Evolutionary conservation across 2,329 filamentous ascomycete genomes (phyloP).

Genomic region (Exophiala mesophila): DNA sequence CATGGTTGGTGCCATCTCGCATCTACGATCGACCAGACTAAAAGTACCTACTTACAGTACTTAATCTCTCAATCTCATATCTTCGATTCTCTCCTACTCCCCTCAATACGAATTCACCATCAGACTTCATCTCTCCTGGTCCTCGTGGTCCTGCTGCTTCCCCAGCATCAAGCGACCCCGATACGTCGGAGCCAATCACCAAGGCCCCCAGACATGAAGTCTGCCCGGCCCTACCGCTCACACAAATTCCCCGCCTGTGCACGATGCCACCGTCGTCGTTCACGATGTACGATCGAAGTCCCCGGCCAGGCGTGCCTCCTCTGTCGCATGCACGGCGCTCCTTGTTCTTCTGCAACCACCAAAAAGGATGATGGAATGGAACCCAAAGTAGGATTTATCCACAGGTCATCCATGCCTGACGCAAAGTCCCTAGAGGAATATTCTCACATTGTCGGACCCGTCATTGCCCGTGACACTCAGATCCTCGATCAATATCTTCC

Average conservation of each 20-base stretch:
- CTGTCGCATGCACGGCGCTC: conserved; percentile 54
- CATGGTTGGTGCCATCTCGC: too few species aligned
- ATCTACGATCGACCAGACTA: too few species aligned
- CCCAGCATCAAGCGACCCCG: too few species aligned
- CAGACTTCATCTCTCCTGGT: neutral
- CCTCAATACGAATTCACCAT: too few species aligned
- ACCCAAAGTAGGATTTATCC: conserved; percentile 23
- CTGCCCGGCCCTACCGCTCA: conserved; percentile 54
- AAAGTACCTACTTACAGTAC: too few species aligned
- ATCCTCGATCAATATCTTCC: conserved; percentile 57
- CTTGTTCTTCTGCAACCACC: conserved; percentile 52
- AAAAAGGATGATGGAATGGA: conserved; percentile 23
- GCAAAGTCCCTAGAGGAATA: conserved; percentile 16
- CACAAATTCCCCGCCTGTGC: conserved; percentile 59
- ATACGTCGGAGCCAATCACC: neutral
- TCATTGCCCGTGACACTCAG: conserved; percentile 56
- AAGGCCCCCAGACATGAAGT: conserved; percentile 10
- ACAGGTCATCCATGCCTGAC: conserved; percentile 21
- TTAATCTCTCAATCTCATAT: too few species aligned
- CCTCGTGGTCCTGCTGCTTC: too few species aligned
- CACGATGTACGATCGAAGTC: conserved; percentile 55
- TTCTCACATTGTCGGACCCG: conserved; percentile 56
- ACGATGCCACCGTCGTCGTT: conserved; percentile 57
- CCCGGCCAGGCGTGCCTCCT: conserved; percentile 51
- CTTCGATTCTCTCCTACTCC: conserved; percentile 1